Conservation (phyloP, 75 land plant genomes). For the Selaginella moellendorffii region DNA sequence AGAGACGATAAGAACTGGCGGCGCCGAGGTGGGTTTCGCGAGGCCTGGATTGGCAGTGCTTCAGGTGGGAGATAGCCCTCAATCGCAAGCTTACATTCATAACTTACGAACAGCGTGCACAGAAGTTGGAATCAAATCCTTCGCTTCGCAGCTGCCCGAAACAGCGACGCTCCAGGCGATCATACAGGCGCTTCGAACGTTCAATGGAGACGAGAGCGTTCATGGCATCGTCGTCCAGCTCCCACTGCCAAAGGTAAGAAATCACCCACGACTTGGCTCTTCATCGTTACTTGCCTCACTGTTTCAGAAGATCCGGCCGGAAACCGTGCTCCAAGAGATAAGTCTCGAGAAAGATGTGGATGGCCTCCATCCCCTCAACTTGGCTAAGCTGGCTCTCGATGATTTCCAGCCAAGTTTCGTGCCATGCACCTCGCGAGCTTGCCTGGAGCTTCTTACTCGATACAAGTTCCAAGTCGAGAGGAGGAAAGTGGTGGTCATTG, state of each 20-base stretch:
- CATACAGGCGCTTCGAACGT: background rate
- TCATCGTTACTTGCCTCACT: background rate
- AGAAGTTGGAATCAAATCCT: constrained; percentile 1
- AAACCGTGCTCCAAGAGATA: background rate
- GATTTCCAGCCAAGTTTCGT: background rate
- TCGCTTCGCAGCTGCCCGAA: background rate
- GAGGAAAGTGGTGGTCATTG: background rate
- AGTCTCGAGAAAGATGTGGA: constrained; percentile 7
- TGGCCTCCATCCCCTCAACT: constrained; percentile 3
- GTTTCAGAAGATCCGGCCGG: background rate
- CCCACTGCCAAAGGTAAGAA: background rate
- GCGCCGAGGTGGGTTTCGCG: background rate
- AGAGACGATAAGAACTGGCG: background rate
- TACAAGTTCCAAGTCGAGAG: background rate
- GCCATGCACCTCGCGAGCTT: background rate
- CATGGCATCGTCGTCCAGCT: constrained; percentile 1
- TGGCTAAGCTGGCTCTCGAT: background rate
- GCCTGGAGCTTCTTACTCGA: background rate
- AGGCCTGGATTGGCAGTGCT: background rate
- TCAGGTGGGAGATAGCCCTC: background rate
- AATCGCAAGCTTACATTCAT: background rate
- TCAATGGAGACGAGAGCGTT: background rate
- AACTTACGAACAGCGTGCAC: background rate
- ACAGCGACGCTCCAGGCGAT: background rate
- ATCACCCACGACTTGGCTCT: background rate